phyloP scores from a whole-genome alignment of 2,329 filamentous ascomycete species.

The Trichoderma lentiforme region DNA sequence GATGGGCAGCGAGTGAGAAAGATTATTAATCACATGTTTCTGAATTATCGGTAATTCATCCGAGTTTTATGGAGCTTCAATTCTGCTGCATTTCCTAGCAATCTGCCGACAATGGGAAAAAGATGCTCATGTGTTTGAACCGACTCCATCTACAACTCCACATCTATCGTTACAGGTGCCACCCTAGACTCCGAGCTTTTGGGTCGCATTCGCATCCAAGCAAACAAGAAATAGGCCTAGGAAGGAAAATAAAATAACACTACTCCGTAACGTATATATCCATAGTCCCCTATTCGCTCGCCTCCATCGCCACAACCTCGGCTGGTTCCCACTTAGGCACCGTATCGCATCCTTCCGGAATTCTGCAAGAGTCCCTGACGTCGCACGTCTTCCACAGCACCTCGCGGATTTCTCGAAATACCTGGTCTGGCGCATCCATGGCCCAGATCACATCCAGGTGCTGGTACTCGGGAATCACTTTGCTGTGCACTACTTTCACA shows the following conservation, averaged over 20 bases:
- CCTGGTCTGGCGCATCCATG: slow-evolving; percentile 79
- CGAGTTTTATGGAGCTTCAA: not conserved
- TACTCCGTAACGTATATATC: slow-evolving; percentile 3
- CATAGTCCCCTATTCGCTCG: slow-evolving; percentile 24
- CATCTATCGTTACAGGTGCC: not conserved
- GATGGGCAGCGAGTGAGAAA: not conserved
- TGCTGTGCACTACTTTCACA: slow-evolving; percentile 75
- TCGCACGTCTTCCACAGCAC: slow-evolving; percentile 78
- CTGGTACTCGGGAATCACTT: slow-evolving; percentile 82
- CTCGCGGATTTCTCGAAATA: slow-evolving; percentile 75
- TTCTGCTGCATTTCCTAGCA: not conserved
- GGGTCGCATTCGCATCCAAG: not conserved
- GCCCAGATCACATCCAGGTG: slow-evolving; percentile 96
- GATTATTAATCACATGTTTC: not conserved
- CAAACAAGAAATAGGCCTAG: not conserved
- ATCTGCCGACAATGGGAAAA: not conserved
- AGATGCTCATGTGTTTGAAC: not conserved
- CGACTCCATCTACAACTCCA: not conserved
- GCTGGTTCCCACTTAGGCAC: slow-evolving; percentile 38
- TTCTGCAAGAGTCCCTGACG: slow-evolving; percentile 53
- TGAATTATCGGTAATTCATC: not conserved
- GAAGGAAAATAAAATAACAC: not conserved
- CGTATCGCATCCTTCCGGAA: slow-evolving; percentile 62
- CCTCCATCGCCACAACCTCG: not conserved
- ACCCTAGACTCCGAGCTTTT: not conserved